Conservation (phyloP, 805 yeast species). For the Scheffersomyces ergatensis region DNA sequence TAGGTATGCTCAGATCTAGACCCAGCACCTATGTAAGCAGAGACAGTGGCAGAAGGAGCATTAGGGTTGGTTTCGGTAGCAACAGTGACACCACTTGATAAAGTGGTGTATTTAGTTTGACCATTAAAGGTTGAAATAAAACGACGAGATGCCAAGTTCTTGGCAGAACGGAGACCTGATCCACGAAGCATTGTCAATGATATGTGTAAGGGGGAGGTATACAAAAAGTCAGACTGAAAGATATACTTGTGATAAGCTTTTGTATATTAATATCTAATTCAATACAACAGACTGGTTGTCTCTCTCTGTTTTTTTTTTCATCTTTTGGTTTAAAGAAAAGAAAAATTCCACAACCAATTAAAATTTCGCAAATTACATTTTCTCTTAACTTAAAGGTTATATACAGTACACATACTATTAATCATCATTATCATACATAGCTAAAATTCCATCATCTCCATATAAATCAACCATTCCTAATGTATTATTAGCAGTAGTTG, state of each 20-base stretch:
- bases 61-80: slow-evolving; percentile 64
- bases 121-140: slow-evolving; percentile 55
- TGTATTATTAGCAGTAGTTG: neutral
- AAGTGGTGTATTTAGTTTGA: slow-evolving; percentile 66
- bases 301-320: too few species aligned
- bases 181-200: slow-evolving; percentile 42
- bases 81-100: slow-evolving; percentile 71
- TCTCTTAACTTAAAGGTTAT: neutral
- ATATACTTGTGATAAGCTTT: too few species aligned
- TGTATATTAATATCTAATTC: too few species aligned
- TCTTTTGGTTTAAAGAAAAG: too few species aligned
- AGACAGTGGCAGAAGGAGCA: slow-evolving; percentile 59
- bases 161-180: slow-evolving; percentile 29
- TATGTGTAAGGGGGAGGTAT: too few species aligned
- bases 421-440: slow-evolving; percentile 3
- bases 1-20: slow-evolving; percentile 76
- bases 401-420: neutral
- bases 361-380: slow-evolving; percentile 1
- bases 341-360: too few species aligned
- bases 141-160: slow-evolving; percentile 44
- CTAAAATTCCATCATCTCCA: slow-evolving; percentile 5
- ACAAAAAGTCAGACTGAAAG: too few species aligned
- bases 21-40: slow-evolving; percentile 74
- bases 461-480: slow-evolving; percentile 2
- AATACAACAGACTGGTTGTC: too few species aligned